Conservation (phyloP, 139 green algal species). For the Auxenochlorella pyrenoidosa region DNA sequence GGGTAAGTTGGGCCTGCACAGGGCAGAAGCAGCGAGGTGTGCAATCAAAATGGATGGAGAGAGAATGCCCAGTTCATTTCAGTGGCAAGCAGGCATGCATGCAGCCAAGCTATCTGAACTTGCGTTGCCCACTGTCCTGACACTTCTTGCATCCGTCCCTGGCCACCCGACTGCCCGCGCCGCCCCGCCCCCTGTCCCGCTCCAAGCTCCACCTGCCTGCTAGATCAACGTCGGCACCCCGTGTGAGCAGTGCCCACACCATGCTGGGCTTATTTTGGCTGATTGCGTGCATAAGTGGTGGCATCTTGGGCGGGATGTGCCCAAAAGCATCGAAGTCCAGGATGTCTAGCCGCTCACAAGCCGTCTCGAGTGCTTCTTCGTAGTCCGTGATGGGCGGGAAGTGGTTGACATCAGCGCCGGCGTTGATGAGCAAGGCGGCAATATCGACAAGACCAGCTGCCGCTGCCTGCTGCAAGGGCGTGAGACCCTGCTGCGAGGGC, state of each 20-base stretch:
- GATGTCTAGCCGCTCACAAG: not conserved
- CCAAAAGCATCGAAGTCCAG: not conserved
- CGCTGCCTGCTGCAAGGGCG: not conserved
- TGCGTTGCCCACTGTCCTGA: no score
- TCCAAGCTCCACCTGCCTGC: not conserved
- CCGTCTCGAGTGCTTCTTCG: not conserved
- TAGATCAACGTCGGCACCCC: not conserved
- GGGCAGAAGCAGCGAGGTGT: no score
- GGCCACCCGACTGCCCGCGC: no score
- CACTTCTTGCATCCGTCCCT: no score
- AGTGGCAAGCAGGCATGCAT: no score
- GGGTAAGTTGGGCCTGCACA: no score
- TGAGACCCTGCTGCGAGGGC: not conserved
- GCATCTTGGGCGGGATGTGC: not conserved
- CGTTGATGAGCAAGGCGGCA: not conserved
- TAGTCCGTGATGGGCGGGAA: not conserved
- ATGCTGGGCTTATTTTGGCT: not conserved
- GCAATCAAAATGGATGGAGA: no score
- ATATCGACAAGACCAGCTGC: not conserved
- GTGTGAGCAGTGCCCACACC: not conserved
- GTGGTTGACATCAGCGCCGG: not conserved
- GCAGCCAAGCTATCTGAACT: no score
- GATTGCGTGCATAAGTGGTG: not conserved
- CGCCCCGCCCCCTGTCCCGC: no score
- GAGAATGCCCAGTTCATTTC: no score